A percentile compares a stretch with the other conserved stretches of the same genome.
Evolutionary conservation across 306 rosid genomes (phyloP).

Genomic region (Prinsepia uniflora): DNA sequence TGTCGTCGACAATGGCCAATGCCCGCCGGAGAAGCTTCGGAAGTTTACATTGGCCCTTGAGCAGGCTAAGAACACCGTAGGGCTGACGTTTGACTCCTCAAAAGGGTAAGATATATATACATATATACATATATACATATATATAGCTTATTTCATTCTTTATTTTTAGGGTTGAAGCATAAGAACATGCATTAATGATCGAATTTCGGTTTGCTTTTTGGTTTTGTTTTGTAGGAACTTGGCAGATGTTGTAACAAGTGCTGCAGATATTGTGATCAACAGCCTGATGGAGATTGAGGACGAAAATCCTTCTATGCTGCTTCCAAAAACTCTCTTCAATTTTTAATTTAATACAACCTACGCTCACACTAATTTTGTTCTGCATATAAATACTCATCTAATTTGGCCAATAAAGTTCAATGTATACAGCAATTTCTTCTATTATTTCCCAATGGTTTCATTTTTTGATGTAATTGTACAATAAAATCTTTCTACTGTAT

Average conservation of each 20-base stretch:
- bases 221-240: slow-evolving; percentile 46
- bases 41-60: slow-evolving; percentile 60
- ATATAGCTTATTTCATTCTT: not conserved
- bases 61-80: slow-evolving; percentile 58
- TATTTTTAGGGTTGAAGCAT: not conserved
- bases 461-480: not conserved
- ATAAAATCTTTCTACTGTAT: no score
- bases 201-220: not conserved
- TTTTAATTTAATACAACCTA: not conserved
- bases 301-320: slow-evolving; percentile 31
- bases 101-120: slow-evolving; percentile 54
- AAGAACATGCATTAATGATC: no score
- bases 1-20: slow-evolving; percentile 27
- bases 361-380: not conserved
- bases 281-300: slow-evolving; percentile 63
- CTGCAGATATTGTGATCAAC: slow-evolving; percentile 53
- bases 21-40: slow-evolving; percentile 33
- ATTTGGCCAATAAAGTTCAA: not conserved
- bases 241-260: slow-evolving; percentile 54
- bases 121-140: not conserved
- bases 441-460: not conserved
- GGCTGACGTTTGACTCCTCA: slow-evolving; percentile 60
- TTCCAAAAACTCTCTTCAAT: slow-evolving; percentile 16
- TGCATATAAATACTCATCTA: not conserved
- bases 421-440: not conserved